Conservation (phyloP, 805 yeast genomes). For the Lachancea dasiensis region DNA sequence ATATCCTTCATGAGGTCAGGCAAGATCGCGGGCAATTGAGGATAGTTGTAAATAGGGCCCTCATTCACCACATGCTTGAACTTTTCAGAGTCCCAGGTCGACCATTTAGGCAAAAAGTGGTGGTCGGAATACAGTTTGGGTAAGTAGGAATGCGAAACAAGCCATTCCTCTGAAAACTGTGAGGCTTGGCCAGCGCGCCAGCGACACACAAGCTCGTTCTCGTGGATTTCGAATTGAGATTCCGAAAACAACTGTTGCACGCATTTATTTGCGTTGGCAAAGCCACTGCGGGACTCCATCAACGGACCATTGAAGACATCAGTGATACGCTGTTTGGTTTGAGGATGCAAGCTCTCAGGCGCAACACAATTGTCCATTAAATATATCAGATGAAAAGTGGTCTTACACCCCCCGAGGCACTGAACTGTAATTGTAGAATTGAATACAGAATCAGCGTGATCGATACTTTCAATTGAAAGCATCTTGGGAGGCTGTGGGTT, state of each 20-base stretch:
- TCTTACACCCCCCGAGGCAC: background rate
- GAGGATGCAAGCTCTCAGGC: constrained; percentile 27
- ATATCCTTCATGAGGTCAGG: constrained; percentile 8
- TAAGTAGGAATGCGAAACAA: constrained; percentile 9
- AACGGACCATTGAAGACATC: constrained; percentile 37
- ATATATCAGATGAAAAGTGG: constrained; percentile 9
- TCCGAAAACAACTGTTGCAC: background rate
- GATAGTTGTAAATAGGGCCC: constrained; percentile 1
- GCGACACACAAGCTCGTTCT: constrained; percentile 4
- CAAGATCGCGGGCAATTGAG: background rate
- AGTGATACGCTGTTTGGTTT: constrained; percentile 49
- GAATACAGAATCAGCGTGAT: background rate
- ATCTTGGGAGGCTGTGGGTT: too few species aligned
- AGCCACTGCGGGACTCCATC: background rate
- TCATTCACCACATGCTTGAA: constrained; percentile 6
- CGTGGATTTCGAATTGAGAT: background rate
- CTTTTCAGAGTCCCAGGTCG: constrained; percentile 7
- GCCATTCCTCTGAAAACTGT: constrained; percentile 8
- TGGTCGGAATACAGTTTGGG: constrained; percentile 2
- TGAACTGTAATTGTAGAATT: background rate
- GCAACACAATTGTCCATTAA: constrained; percentile 12
- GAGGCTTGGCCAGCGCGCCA: constrained; percentile 11
- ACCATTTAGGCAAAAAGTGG: constrained; percentile 4
- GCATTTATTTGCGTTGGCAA: constrained; percentile 5
- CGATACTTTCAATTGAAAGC: background rate